Conservation (phyloP, 345 rosid species). For the Populus simonii region DNA sequence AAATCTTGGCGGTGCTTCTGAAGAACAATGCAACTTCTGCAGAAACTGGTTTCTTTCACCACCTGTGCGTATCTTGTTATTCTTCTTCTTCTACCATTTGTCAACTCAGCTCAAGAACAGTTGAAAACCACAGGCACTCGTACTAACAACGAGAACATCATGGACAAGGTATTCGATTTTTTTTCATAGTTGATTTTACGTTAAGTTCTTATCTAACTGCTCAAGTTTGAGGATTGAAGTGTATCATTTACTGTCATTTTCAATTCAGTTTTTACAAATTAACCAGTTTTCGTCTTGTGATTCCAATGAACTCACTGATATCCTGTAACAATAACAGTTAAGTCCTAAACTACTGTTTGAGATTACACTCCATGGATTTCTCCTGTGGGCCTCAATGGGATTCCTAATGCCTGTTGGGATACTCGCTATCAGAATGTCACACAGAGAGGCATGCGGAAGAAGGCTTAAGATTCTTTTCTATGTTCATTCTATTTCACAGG, state of each 20-base stretch:
- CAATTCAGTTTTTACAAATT: not conserved
- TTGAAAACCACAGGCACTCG: conserved; percentile 3
- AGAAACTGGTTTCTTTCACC: conserved; percentile 22
- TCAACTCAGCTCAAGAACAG: conserved; percentile 21
- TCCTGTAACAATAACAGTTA: conserved; percentile 32
- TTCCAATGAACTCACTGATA: not conserved
- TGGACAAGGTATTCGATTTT: conserved; percentile 25
- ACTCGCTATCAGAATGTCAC: conserved; percentile 65
- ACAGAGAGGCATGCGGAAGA: conserved; percentile 49
- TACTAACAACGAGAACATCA: conserved; percentile 6
- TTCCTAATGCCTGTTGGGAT: conserved; percentile 78
- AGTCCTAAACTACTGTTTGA: conserved; percentile 49
- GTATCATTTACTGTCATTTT: not conserved
- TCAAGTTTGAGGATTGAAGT: not conserved
- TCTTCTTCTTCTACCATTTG: conserved; percentile 29
- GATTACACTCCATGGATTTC: conserved; percentile 68
- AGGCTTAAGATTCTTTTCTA: conserved; percentile 51
- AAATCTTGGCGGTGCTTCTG: not conserved
- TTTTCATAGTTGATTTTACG: not conserved
- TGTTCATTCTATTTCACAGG: conserved; percentile 75
- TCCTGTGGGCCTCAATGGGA: conserved; percentile 87
- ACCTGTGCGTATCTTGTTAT: conserved; percentile 12
- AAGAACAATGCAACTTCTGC: conserved; percentile 30
- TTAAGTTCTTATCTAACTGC: not conserved
- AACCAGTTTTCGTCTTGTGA: not conserved